Conservation (phyloP, 2,329 filamentous ascomycete species). For the Penicillium sp. region DNA sequence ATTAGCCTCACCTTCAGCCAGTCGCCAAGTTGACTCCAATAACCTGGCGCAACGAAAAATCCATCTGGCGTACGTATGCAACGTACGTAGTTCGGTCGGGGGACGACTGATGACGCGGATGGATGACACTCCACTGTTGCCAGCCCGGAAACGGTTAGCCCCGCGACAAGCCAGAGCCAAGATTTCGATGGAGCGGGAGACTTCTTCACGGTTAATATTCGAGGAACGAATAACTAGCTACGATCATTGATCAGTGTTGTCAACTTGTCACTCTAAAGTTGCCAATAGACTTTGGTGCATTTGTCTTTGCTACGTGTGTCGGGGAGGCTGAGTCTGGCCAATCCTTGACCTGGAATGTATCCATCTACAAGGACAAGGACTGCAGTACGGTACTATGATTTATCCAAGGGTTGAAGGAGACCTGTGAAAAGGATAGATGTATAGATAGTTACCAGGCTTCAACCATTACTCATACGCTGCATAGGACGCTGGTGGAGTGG, state of each 20-base stretch:
- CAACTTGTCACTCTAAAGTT: neutral
- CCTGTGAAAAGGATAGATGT: no score
- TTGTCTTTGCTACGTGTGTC: no score
- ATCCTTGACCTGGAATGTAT: no score
- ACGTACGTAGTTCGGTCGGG: slow-evolving; percentile 9
- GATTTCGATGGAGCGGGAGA: neutral
- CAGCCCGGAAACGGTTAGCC: slow-evolving; percentile 7
- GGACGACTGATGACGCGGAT: slow-evolving; percentile 25
- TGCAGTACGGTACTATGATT: no score
- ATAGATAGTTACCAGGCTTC: no score
- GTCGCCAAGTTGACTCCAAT: neutral
- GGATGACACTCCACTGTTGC: slow-evolving; percentile 16
- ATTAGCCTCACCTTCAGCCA: neutral
- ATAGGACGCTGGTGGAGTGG: no score
- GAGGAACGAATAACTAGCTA: neutral
- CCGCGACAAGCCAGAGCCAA: neutral
- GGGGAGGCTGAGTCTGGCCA: no score
- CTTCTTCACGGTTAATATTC: neutral
- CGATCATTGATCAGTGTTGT: neutral
- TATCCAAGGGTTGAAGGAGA: no score
- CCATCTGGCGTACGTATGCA: slow-evolving; percentile 18
- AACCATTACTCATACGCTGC: no score
- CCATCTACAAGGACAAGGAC: no score
- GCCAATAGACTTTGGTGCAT: neutral
- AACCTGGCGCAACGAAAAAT: neutral